Conservation (phyloP, 768 basidiomycete species). For the Pleurotus eryngii region DNA sequence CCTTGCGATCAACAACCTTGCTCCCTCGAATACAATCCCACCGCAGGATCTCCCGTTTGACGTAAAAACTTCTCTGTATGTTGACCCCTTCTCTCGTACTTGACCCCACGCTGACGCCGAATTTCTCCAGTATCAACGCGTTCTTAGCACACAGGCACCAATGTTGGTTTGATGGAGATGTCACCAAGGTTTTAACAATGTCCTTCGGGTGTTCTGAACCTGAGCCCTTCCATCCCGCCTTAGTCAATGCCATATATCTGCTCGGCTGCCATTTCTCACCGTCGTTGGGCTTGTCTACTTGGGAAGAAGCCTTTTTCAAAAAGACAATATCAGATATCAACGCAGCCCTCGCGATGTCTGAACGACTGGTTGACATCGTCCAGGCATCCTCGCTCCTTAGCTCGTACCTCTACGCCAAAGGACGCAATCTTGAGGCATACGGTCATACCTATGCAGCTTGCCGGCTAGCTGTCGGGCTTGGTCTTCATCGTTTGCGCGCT, state of each 20-base stretch:
- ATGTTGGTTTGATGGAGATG: slow-evolving; percentile 53
- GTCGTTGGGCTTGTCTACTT: slow-evolving; percentile 32
- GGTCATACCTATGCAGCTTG: slow-evolving; percentile 58
- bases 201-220: slow-evolving; percentile 22
- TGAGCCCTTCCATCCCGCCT: slow-evolving; percentile 47
- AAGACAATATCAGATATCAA: slow-evolving; percentile 49
- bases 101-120: background rate
- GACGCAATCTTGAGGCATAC: slow-evolving; percentile 55
- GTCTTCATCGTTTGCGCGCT: slow-evolving; percentile 50
- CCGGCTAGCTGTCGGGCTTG: slow-evolving; percentile 58
- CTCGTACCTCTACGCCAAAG: slow-evolving; percentile 57
- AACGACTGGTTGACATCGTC: slow-evolving; percentile 55
- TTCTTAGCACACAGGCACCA: slow-evolving; percentile 58
- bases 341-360: slow-evolving; percentile 49
- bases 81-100: slow-evolving; percentile 9
- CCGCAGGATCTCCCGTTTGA: slow-evolving; percentile 1
- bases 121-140: slow-evolving; percentile 41
- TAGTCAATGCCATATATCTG: slow-evolving; percentile 60
- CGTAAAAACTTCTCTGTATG: slow-evolving; percentile 32
- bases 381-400: slow-evolving; percentile 60
- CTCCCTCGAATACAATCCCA: background rate
- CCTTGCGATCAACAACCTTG: background rate
- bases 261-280: slow-evolving; percentile 55
- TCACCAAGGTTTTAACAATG: slow-evolving; percentile 34
- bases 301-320: slow-evolving; percentile 47